Conservation (phyloP, 169 alveolate species). For the Blepharisma undulans region DNA sequence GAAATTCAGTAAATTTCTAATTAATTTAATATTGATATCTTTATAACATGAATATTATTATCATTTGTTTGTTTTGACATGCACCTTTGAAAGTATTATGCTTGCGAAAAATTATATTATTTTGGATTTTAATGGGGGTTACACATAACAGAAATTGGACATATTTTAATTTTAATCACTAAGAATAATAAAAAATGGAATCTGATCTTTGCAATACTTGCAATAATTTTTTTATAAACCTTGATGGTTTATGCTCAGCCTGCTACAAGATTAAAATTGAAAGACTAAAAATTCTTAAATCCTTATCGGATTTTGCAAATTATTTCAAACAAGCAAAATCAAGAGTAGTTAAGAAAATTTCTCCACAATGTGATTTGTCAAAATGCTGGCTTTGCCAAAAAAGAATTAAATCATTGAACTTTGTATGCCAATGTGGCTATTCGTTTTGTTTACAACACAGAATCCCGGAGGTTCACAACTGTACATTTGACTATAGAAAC, state of each 20-base stretch:
- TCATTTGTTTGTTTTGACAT: too few relatives aligned
- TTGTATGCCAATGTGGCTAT: slow-evolving; percentile 21
- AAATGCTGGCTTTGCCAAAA: slow-evolving; percentile 25
- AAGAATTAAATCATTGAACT: slow-evolving; percentile 6
- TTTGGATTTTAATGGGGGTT: not conserved
- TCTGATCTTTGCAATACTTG: slow-evolving; percentile 6
- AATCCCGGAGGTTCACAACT: slow-evolving; percentile 34
- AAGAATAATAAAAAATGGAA: slow-evolving; percentile 20
- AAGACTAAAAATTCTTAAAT: not conserved
- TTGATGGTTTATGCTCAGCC: slow-evolving; percentile 33
- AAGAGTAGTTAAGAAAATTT: not conserved
- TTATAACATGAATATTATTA: too few relatives aligned
- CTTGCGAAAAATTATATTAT: too few relatives aligned
- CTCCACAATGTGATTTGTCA: slow-evolving; percentile 3
- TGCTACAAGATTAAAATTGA: not conserved
- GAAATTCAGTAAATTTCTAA: too few relatives aligned
- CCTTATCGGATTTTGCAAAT: not conserved
- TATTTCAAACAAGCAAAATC: not conserved
- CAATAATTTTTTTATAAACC: slow-evolving; percentile 5
- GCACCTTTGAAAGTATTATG: too few relatives aligned
- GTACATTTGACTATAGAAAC: slow-evolving; percentile 16
- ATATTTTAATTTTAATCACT: too few relatives aligned
- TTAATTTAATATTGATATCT: too few relatives aligned
- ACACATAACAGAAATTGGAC: not conserved
- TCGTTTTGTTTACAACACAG: slow-evolving; percentile 33